Evolutionary conservation across 225 moss, liverwort and hornwort species (phyloP).

Genomic region (Thuidium tamariscinum): DNA sequence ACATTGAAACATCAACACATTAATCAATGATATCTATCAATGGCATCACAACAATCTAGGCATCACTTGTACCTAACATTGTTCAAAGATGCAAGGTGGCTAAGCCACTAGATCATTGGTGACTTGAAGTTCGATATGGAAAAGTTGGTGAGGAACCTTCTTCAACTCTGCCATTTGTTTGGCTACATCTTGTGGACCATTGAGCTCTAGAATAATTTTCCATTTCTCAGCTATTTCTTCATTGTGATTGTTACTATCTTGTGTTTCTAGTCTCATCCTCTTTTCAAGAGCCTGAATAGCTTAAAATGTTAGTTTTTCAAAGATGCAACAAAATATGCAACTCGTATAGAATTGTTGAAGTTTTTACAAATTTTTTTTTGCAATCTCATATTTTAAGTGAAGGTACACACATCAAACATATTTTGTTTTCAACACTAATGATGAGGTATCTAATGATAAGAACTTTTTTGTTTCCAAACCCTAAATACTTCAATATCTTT

Average conservation of each 20-base stretch:
- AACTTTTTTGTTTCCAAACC: not conserved
- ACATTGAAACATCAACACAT: not conserved
- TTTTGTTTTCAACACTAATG: not conserved
- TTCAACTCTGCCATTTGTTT: slow-evolving; percentile 29
- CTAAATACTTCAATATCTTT: not conserved
- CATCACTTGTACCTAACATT: slow-evolving; percentile 12
- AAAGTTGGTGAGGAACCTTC: slow-evolving; percentile 47
- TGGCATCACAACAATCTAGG: slow-evolving; percentile 7
- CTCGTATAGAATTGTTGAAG: not conserved
- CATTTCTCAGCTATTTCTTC: slow-evolving; percentile 36
- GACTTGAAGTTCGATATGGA: slow-evolving; percentile 14
- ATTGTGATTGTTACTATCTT: slow-evolving; percentile 19
- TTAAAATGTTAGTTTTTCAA: not conserved
- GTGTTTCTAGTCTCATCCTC: slow-evolving; percentile 21
- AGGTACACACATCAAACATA: not conserved
- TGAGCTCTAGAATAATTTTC: slow-evolving; percentile 9
- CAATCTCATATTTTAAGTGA: not conserved
- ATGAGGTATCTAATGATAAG: not conserved
- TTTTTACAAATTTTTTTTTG: not conserved
- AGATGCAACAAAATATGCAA: not conserved
- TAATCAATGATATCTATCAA: not conserved
- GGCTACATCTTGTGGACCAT: slow-evolving; percentile 48
- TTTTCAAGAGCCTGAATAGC: slow-evolving; percentile 9
- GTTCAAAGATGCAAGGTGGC: slow-evolving; percentile 6
- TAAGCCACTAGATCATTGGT: slow-evolving; percentile 12